Evolutionary conservation across 768 basidiomycete genomes (phyloP).

Genomic region (Rhodosporidiobolus sp.): DNA sequence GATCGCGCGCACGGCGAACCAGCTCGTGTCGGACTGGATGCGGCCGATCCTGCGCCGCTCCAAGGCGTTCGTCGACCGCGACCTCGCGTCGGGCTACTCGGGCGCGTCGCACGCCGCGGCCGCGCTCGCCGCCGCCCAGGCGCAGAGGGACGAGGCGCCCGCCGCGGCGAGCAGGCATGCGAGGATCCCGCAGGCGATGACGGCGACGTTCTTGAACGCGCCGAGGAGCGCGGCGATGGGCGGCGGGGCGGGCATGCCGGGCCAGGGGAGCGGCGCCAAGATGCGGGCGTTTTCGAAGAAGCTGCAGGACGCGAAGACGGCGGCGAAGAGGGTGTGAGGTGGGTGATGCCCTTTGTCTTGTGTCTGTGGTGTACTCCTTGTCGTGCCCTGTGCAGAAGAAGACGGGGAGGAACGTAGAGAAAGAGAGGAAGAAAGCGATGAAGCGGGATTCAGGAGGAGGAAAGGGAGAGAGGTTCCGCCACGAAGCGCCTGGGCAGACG

Average conservation of each 20-base stretch:
- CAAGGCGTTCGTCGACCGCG: slow-evolving; percentile 52
- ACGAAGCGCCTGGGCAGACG: no score
- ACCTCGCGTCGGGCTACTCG: slow-evolving; percentile 57
- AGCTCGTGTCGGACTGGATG: slow-evolving; percentile 81
- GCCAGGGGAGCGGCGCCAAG: slow-evolving; percentile 20
- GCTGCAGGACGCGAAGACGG: slow-evolving; percentile 21
- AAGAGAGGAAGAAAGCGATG: no score
- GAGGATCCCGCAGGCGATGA: slow-evolving; percentile 70
- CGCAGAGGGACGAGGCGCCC: slow-evolving; percentile 57
- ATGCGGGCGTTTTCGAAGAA: slow-evolving; percentile 40
- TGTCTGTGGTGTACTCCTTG: no score
- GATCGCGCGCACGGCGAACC: slow-evolving; percentile 74
- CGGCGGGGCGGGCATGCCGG: neutral
- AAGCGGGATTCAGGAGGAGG: no score
- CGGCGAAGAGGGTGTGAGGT: slow-evolving; percentile 18
- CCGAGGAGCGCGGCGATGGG: slow-evolving; percentile 49
- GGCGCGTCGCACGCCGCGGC: slow-evolving; percentile 57
- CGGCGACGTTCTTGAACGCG: slow-evolving; percentile 76
- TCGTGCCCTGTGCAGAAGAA: no score
- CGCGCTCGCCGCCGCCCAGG: slow-evolving; percentile 66
- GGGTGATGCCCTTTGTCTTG: no score
- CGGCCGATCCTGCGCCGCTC: slow-evolving; percentile 84
- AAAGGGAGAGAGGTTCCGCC: no score
- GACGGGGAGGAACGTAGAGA: no score
- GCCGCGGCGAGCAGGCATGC: slow-evolving; percentile 67